Conservation (phyloP, 176 grass and related monocot genomes). For the Poa pratensis region DNA sequence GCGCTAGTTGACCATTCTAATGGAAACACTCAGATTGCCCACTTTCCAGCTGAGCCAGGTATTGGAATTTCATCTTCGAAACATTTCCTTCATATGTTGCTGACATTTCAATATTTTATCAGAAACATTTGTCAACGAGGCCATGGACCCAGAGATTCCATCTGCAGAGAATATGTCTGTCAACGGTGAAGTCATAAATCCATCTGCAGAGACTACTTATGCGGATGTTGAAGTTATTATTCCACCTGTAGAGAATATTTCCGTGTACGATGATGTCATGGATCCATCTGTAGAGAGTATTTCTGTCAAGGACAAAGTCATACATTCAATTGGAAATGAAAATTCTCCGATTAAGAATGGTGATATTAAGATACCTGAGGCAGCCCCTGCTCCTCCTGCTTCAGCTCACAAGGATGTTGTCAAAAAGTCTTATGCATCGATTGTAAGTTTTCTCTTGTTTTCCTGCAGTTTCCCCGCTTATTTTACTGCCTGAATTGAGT, state of each 20-base stretch:
- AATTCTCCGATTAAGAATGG: conserved; percentile 16
- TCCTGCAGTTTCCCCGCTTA: neutral
- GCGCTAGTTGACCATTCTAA: conserved; percentile 21
- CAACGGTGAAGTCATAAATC: conserved; percentile 17
- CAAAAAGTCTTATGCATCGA: conserved; percentile 82
- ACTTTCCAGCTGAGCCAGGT: conserved; percentile 47
- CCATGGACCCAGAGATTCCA: conserved; percentile 4
- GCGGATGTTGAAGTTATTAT: conserved; percentile 13
- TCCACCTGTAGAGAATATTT: conserved; percentile 20
- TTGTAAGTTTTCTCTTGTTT: conserved; percentile 60
- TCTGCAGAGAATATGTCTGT: conserved; percentile 1
- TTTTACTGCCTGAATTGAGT: neutral
- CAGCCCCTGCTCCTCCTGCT: conserved; percentile 27
- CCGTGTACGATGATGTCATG: neutral
- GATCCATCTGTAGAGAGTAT: conserved; percentile 15
- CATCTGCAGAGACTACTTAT: conserved; percentile 6
- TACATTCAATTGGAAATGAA: conserved; percentile 17
- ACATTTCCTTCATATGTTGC: neutral
- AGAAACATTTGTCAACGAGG: conserved; percentile 30
- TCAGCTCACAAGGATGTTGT: conserved; percentile 54
- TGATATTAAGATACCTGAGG: conserved; percentile 19
- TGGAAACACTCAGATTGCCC: conserved; percentile 37
- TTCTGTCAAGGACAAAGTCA: conserved; percentile 25
- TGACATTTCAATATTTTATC: conserved; percentile 37
- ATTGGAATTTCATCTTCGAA: conserved; percentile 25